Evolutionary conservation across 1,139 yeast species (phyloP).

Genomic region (Saccharomycopsis crataegensis): DNA sequence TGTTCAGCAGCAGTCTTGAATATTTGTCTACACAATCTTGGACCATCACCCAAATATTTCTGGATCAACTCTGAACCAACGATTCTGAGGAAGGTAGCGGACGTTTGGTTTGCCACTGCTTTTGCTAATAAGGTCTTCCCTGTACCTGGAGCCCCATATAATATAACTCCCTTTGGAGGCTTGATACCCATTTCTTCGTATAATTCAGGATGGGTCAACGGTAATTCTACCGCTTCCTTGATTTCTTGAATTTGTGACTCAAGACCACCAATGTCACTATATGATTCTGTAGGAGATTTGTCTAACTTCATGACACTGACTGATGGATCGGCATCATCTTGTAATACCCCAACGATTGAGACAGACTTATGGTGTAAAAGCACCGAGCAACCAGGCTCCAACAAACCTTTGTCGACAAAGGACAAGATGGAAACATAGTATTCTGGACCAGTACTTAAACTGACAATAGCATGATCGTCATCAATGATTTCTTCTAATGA

Average conservation of each 20-base stretch:
- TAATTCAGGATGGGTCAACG: conserved; percentile 93
- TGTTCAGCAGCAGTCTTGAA: conserved; percentile 96
- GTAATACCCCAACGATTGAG: conserved; percentile 89
- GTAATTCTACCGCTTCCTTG: conserved; percentile 95
- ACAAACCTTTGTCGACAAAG: conserved; percentile 93
- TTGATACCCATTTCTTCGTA: conserved; percentile 99
- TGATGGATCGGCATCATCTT: conserved; percentile 97
- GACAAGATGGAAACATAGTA: conserved; percentile 93
- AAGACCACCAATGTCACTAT: conserved; percentile 96
- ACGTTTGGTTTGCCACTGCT: conserved; percentile 97
- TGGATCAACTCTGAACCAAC: conserved; percentile 97
- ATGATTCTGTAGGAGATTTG: conserved; percentile 94
- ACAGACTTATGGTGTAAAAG: conserved; percentile 92
- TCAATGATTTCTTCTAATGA: conserved; percentile 95
- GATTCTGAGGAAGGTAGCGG: conserved; percentile 92
- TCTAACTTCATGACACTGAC: conserved; percentile 96
- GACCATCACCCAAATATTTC: conserved; percentile 97
- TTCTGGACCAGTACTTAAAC: conserved; percentile 94
- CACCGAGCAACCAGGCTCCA: conserved; percentile 98
- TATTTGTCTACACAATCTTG: conserved; percentile 87
- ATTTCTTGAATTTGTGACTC: conserved; percentile 96
- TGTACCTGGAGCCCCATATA: conserved; percentile 99
- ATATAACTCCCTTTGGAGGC: conserved; percentile 97
- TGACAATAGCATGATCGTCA: conserved; percentile 97
- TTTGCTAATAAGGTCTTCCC: conserved; percentile 96